Conservation (phyloP, 2,329 filamentous ascomycete species). For the Mycosphaerella sp. region DNA sequence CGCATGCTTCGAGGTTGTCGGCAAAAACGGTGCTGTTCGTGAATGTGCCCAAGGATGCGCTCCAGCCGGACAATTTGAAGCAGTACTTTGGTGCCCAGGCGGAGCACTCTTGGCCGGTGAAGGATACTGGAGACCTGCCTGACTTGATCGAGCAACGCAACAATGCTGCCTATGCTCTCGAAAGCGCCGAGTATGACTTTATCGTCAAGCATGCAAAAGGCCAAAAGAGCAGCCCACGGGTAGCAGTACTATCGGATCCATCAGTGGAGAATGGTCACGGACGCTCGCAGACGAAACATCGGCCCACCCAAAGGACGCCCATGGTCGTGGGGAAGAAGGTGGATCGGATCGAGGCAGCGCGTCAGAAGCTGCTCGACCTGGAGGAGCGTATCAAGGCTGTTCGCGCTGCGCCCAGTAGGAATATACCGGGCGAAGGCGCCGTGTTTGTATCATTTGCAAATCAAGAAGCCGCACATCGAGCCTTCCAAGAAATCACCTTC, state of each 20-base stretch:
- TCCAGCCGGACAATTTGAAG: conserved; percentile 27
- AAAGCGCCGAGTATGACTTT: conserved; percentile 42
- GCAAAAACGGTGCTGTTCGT: conserved; percentile 45
- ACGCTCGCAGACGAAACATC: conserved; percentile 32
- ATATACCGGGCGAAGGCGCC: conserved; percentile 57
- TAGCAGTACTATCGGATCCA: neutral
- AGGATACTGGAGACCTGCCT: conserved; percentile 41
- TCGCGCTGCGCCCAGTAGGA: conserved; percentile 47
- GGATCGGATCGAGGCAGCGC: conserved; percentile 86
- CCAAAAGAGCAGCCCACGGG: conserved; percentile 5
- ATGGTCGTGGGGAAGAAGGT: conserved; percentile 71
- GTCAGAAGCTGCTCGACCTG: conserved; percentile 65
- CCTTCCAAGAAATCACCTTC: conserved; percentile 54
- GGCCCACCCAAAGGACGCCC: conserved; percentile 63
- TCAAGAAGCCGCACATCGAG: conserved; percentile 76
- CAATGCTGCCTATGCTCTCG: conserved; percentile 39
- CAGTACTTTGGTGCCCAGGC: conserved; percentile 37
- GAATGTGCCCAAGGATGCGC: conserved; percentile 36
- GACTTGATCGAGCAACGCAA: conserved; percentile 41
- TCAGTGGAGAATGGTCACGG: conserved; percentile 20
- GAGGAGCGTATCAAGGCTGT: conserved; percentile 64
- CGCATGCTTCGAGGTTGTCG: conserved; percentile 41
- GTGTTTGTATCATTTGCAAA: conserved; percentile 84
- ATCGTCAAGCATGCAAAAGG: conserved; percentile 33
- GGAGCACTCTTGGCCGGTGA: conserved; percentile 40